These are phyloP conservation scores for Cytidiella melzeri DNA, from an alignment of 768 basidiomycete genomes.

Conservation along the genomic window DNA sequence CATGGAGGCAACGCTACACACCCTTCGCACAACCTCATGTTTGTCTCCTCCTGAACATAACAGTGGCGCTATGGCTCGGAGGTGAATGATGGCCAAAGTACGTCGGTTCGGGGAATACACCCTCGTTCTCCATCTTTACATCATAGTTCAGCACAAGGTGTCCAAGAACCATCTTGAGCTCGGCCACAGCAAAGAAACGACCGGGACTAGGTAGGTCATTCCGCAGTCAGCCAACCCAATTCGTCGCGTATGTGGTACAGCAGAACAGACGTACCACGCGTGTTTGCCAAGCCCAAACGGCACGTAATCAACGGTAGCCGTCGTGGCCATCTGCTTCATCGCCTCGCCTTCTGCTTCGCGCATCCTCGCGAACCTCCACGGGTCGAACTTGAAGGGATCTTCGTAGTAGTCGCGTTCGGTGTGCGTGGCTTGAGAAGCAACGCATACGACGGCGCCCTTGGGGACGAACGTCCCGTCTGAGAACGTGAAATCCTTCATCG, in stretches of 20 bases:
- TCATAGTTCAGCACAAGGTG: conserved; percentile 28
- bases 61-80: conserved; percentile 17
- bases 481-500: conserved; percentile 34
- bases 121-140: conserved; percentile 23
- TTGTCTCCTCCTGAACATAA: conserved; percentile 30
- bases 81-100: conserved; percentile 13
- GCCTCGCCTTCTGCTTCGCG: neutral
- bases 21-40: too few relatives aligned
- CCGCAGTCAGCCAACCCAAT: neutral
- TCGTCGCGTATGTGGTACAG: neutral
- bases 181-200: conserved; percentile 29
- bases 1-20: too few relatives aligned
- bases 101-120: conserved; percentile 17
- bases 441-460: conserved; percentile 29
- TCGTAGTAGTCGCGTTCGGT: conserved; percentile 24
- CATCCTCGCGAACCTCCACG: conserved; percentile 31
- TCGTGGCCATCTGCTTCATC: conserved; percentile 9
- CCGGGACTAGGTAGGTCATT: conserved; percentile 24
- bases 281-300: conserved; percentile 22
- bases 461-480: conserved; percentile 39
- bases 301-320: conserved; percentile 14
- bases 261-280: conserved; percentile 22
- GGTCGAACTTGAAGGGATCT: conserved; percentile 34
- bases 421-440: conserved; percentile 28
- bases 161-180: conserved; percentile 30